Percentiles rank a stretch among this genome's conserved stretches.
Evolutionary conservation across 2,329 filamentous ascomycete species (phyloP).

Genomic region (Fusarium liriodendri): DNA sequence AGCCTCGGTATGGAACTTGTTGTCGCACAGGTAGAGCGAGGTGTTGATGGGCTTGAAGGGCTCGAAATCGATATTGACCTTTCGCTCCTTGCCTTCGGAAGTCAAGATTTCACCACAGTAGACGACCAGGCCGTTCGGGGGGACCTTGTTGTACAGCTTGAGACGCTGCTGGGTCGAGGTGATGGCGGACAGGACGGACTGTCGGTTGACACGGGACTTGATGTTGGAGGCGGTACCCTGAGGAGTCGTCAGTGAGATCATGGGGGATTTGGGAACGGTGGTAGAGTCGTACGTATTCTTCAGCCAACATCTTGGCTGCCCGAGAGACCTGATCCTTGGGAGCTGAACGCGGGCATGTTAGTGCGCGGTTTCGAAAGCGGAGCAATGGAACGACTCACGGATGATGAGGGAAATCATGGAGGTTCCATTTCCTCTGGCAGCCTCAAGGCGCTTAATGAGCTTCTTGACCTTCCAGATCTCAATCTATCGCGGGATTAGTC

Average conservation of each 20-base stretch:
- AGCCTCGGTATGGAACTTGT: constrained; percentile 99
- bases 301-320: constrained; percentile 99
- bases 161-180: constrained; percentile 99
- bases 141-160: constrained; percentile 99
- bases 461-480: constrained; percentile 99
- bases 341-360: constrained; percentile 62
- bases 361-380: constrained; percentile 35
- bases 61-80: constrained; percentile 99
- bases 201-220: constrained; percentile 98
- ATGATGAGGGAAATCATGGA: constrained; percentile 99
- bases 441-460: constrained; percentile 97
- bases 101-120: constrained; percentile 99
- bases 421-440: constrained; percentile 97
- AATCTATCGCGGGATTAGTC: constrained; percentile 58
- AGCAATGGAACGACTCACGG: constrained; percentile 67
- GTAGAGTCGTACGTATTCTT: constrained; percentile 85
- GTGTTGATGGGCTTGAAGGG: constrained; percentile 99
- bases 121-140: constrained; percentile 95
- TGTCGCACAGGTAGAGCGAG: constrained; percentile 98
- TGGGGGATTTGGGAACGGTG: background rate
- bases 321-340: constrained; percentile 98
- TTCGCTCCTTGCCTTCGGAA: constrained; percentile 96
- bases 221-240: constrained; percentile 99
- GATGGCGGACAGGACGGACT: constrained; percentile 97
- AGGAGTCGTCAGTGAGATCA: constrained; percentile 33